Evolutionary conservation across 805 yeast species (phyloP).

Genomic region (Phaffomyces thermotolerans): DNA sequence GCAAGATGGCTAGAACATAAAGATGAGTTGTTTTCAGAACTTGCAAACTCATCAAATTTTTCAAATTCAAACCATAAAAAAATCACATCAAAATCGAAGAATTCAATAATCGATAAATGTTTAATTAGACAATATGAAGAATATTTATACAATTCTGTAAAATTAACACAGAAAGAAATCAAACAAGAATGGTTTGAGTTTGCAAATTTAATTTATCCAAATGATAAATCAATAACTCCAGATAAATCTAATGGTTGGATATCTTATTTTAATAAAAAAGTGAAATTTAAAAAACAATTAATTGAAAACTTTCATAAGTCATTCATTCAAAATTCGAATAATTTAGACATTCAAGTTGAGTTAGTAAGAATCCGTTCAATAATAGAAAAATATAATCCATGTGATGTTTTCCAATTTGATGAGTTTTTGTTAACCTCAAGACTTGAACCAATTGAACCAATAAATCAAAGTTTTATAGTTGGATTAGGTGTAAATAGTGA

Average conservation of each 20-base stretch:
- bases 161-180: constrained; percentile 25
- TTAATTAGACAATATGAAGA: constrained; percentile 30
- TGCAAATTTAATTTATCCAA: constrained; percentile 16
- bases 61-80: no score
- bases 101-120: constrained; percentile 25
- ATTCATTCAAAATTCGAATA: neutral
- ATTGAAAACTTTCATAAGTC: constrained; percentile 21
- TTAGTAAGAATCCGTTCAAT: constrained; percentile 14
- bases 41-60: neutral
- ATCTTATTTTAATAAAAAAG: constrained; percentile 30
- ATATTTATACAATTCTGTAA: constrained; percentile 23
- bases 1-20: constrained; percentile 35
- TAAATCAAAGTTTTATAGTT: constrained; percentile 8
- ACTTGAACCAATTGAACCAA: constrained; percentile 13
- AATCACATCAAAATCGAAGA: no score
- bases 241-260: constrained; percentile 35
- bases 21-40: constrained; percentile 14
- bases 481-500: constrained; percentile 18
- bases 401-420: constrained; percentile 31
- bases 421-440: constrained; percentile 25
- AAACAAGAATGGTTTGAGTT: constrained; percentile 23
- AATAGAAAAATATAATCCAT: constrained; percentile 14
- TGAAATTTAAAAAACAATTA: constrained; percentile 22
- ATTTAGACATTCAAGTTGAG: constrained; percentile 4
- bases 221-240: neutral